A percentile compares a stretch with the other conserved stretches of the same genome.
Evolutionary conservation across 2,329 filamentous ascomycete genomes (phyloP).

Genomic region (Botrytis medusae): DNA sequence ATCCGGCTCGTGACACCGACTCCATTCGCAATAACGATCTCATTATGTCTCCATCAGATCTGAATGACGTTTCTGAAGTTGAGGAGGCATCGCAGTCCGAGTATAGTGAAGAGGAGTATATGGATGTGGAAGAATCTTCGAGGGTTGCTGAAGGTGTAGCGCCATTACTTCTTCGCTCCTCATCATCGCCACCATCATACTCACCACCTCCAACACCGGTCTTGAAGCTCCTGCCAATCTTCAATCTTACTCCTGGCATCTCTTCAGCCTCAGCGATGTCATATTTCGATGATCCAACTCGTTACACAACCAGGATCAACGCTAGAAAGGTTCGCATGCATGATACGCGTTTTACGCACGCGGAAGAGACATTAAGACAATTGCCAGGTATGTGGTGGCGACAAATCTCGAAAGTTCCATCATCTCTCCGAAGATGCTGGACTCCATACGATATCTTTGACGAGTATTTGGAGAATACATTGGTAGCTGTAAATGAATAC

Average conservation of each 20-base stretch:
- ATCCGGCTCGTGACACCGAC: background rate
- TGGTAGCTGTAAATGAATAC: slow-evolving; percentile 4
- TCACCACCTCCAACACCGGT: background rate
- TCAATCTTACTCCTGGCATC: background rate
- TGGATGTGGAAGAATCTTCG: background rate
- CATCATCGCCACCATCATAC: slow-evolving; percentile 2
- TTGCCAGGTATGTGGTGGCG: background rate
- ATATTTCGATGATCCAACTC: background rate
- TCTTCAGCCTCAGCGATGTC: too few species aligned
- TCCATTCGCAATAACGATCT: background rate
- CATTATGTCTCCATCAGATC: too few species aligned
- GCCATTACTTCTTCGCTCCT: background rate
- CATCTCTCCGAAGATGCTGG: slow-evolving; percentile 12
- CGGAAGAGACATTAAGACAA: background rate
- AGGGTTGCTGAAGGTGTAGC: too few species aligned
- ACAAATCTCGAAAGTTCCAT: background rate
- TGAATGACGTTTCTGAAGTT: background rate
- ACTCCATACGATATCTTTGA: slow-evolving; percentile 3
- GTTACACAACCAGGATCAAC: background rate
- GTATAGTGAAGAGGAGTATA: background rate
- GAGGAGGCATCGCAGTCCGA: background rate
- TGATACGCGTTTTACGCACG: background rate
- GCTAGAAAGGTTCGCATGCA: slow-evolving; percentile 7
- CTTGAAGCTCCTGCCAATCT: background rate
- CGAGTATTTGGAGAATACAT: background rate